Percentiles rank a stretch among this genome's conserved stretches.
Evolutionary conservation across 164 flowering plant genomes (phyloP).

Genomic region (Brasenia schreberi): DNA sequence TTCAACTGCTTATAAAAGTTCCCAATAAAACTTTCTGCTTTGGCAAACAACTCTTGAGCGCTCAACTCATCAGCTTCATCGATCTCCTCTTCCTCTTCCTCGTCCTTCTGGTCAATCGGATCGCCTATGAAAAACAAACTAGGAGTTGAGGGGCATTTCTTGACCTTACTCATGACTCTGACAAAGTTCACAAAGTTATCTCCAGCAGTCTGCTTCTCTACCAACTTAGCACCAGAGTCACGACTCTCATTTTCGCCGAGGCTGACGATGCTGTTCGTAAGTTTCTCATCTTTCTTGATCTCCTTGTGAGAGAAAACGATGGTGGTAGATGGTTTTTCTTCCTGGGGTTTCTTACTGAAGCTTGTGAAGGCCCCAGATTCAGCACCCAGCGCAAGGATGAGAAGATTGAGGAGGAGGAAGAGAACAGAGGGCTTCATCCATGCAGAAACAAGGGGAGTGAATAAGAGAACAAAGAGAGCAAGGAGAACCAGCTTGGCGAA

Average conservation of each 20-base stretch:
- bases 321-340: constrained; percentile 10
- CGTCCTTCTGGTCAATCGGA: constrained; percentile 19
- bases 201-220: not conserved
- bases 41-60: constrained; percentile 44
- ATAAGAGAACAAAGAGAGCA: constrained; percentile 31
- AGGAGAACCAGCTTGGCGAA: constrained; percentile 28
- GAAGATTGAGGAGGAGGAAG: constrained; percentile 54
- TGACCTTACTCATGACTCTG: constrained; percentile 18
- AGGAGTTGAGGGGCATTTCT: constrained; percentile 49
- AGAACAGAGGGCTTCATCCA: constrained; percentile 45
- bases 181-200: not conserved
- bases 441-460: constrained; percentile 42
- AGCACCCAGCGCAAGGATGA: constrained; percentile 48
- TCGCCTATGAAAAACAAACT: constrained; percentile 49
- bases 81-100: constrained; percentile 4
- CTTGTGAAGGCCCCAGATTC: constrained; percentile 56
- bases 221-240: constrained; percentile 14
- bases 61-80: constrained; percentile 20
- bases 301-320: constrained; percentile 4
- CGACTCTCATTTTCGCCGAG: constrained; percentile 5
- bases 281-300: constrained; percentile 1
- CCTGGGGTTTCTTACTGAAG: constrained; percentile 20
- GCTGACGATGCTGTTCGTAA: not conserved
- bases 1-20: constrained; percentile 71
- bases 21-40: constrained; percentile 65